These are phyloP conservation scores for Rugosomyces carneus DNA, from an alignment of 1,284 basidiomycete species.

Conservation along the genomic window DNA sequence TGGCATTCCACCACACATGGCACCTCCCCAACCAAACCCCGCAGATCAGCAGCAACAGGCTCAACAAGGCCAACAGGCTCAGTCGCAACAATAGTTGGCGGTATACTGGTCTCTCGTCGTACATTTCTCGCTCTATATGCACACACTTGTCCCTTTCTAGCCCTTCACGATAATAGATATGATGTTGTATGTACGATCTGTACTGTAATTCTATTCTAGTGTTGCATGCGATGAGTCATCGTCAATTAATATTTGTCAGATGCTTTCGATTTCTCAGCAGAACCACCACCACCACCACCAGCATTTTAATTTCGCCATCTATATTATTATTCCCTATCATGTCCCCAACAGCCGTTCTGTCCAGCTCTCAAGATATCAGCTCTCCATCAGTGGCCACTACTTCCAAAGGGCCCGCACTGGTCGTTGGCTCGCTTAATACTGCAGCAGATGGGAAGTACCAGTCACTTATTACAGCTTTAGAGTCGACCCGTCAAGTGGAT, in stretches of 20 bases:
- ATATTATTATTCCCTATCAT: constrained; percentile 31
- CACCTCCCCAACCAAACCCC: constrained; percentile 31
- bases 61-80: constrained; percentile 17
- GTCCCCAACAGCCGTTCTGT: constrained; percentile 51
- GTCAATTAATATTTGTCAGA: background rate
- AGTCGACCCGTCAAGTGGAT: constrained; percentile 51
- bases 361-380: constrained; percentile 5
- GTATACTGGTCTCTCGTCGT: constrained; percentile 9
- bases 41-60: constrained; percentile 29
- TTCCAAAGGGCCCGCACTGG: constrained; percentile 48
- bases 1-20: constrained; percentile 39
- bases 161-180: background rate
- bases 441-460: constrained; percentile 75
- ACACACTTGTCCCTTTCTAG: background rate
- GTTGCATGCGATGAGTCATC: constrained; percentile 8
- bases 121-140: constrained; percentile 10
- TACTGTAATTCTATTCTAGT: background rate
- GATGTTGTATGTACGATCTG: background rate
- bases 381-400: constrained; percentile 15
- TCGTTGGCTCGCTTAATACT: constrained; percentile 67
- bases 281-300: background rate
- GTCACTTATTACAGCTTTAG: constrained; percentile 52
- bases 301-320: background rate
- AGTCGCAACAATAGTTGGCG: constrained; percentile 21
- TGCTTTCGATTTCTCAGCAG: background rate